phyloP scores from a whole-genome alignment of 441 rosid species.

The Brassica balearica region DNA sequence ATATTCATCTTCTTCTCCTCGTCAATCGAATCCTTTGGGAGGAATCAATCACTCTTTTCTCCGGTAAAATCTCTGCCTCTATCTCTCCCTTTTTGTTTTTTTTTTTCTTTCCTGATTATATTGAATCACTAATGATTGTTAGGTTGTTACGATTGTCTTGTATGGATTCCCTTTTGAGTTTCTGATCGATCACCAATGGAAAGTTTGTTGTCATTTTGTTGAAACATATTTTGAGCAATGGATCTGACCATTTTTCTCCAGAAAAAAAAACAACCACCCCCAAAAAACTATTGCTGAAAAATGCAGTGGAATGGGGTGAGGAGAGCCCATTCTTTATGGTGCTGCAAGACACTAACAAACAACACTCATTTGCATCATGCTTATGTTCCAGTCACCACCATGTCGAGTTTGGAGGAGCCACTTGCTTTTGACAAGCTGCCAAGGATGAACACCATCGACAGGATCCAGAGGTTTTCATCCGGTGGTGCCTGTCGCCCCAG shows the following conservation, averaged over 20 bases:
- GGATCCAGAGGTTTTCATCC: slow-evolving; percentile 84
- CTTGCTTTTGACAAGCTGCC: slow-evolving; percentile 72
- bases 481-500: slow-evolving; percentile 77
- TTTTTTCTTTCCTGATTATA: not conserved
- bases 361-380: slow-evolving; percentile 39
- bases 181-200: not conserved
- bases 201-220: not conserved
- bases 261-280: not conserved
- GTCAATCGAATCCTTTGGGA: slow-evolving; percentile 8
- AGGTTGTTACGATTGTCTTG: not conserved
- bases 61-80: not conserved
- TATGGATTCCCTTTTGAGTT: not conserved
- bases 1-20: slow-evolving; percentile 1
- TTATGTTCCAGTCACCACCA: slow-evolving; percentile 60
- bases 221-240: slow-evolving; percentile 5
- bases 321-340: slow-evolving; percentile 37
- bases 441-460: slow-evolving; percentile 58
- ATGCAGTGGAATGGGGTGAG: slow-evolving; percentile 44
- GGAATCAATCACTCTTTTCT: not conserved
- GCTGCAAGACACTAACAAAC: slow-evolving; percentile 33
- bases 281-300: slow-evolving; percentile 35
- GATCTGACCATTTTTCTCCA: slow-evolving; percentile 3
- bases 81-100: not conserved
- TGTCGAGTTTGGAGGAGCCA: slow-evolving; percentile 85
- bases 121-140: not conserved